A percentile compares a stretch with the other conserved stretches of the same genome.
Evolutionary conservation across 208 protist species (phyloP).

Genomic region (Trypanosoma vivax): DNA sequence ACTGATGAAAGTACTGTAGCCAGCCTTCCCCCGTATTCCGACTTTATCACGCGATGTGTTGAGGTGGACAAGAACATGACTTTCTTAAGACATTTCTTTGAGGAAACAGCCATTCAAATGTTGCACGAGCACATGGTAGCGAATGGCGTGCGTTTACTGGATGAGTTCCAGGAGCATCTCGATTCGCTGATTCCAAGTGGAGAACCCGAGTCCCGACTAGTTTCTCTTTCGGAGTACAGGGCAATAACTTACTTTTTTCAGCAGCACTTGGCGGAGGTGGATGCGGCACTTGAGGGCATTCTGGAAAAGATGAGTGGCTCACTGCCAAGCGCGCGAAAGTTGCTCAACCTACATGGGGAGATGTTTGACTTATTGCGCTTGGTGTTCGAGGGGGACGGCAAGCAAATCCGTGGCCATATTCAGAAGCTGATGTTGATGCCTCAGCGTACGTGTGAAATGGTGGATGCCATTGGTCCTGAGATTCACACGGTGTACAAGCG

Average conservation of each 20-base stretch:
- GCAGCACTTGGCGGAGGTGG: slow-evolving; percentile 76
- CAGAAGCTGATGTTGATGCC: slow-evolving; percentile 71
- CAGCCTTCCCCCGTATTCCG: slow-evolving; percentile 57
- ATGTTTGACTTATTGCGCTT: slow-evolving; percentile 72
- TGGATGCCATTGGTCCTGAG: slow-evolving; percentile 75
- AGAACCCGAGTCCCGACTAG: slow-evolving; percentile 16
- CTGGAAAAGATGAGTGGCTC: slow-evolving; percentile 46
- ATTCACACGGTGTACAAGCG: slow-evolving; percentile 68
- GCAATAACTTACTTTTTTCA: slow-evolving; percentile 78
- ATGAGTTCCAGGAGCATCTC: slow-evolving; percentile 50
- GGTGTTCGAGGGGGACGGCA: slow-evolving; percentile 64
- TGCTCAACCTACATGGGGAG: slow-evolving; percentile 77
- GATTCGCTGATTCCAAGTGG: slow-evolving; percentile 14
- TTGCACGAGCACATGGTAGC: slow-evolving; percentile 59
- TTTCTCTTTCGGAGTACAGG: slow-evolving; percentile 48
- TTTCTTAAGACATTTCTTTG: slow-evolving; percentile 52
- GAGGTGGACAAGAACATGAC: slow-evolving; percentile 61
- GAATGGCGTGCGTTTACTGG: slow-evolving; percentile 53
- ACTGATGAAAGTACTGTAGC: slow-evolving; percentile 52
- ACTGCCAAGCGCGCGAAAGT: slow-evolving; percentile 65
- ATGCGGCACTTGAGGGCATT: slow-evolving; percentile 63
- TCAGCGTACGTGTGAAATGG: slow-evolving; percentile 57
- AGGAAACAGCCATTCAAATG: slow-evolving; percentile 23
- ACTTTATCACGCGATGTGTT: slow-evolving; percentile 77
- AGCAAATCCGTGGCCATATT: slow-evolving; percentile 43